Evolutionary conservation across 2,329 filamentous ascomycete genomes (phyloP).

Genomic region (Tricladium varicosporioides): DNA sequence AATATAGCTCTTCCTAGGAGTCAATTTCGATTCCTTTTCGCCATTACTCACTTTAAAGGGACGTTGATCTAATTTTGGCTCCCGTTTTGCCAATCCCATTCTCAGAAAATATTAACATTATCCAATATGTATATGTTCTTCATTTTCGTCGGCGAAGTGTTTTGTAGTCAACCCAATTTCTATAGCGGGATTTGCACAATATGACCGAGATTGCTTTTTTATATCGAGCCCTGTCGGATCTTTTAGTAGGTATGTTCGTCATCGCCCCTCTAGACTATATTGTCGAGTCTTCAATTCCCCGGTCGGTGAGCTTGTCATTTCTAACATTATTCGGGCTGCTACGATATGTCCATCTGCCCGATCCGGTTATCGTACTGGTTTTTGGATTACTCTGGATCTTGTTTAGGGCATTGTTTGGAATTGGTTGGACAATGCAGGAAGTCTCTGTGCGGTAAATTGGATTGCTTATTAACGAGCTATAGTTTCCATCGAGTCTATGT

Average conservation of each 20-base stretch:
- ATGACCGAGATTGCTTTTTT: background rate
- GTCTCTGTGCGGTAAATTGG: background rate
- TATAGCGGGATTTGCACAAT: background rate
- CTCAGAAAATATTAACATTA: background rate
- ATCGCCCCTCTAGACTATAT: background rate
- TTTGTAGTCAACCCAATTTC: background rate
- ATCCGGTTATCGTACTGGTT: background rate
- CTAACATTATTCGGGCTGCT: background rate
- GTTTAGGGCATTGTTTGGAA: background rate
- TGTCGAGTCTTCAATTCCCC: background rate
- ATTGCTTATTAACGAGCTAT: background rate
- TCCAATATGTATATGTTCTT: background rate
- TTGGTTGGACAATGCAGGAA: background rate
- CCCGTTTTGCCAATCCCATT: background rate
- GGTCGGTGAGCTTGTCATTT: background rate
- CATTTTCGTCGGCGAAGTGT: background rate
- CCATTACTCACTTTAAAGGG: background rate
- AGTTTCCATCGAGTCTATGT: background rate
- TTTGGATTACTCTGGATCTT: background rate
- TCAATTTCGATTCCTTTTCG: background rate
- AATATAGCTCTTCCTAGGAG: background rate
- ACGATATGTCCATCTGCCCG: background rate
- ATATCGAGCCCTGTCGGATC: background rate
- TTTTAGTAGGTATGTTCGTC: background rate
- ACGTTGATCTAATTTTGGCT: background rate